These are phyloP conservation scores for Globisporangium cederbergense DNA, from an alignment of 352 stramenopile species.

Conservation along the genomic window DNA sequence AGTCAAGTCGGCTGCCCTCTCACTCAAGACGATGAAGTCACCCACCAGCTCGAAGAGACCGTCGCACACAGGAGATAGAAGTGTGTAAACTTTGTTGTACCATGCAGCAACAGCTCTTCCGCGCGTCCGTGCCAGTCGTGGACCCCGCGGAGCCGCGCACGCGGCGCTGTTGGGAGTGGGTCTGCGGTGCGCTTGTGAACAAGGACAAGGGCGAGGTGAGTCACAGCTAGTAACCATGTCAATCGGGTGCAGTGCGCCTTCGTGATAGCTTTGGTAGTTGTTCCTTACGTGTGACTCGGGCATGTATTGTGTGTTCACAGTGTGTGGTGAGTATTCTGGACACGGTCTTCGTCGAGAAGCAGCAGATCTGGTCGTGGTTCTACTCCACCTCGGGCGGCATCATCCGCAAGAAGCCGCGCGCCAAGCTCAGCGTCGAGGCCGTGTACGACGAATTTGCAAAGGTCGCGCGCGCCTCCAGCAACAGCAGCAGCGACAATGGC, in stretches of 20 bases:
- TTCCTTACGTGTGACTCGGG: neutral
- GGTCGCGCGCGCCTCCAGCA: slow-evolving; percentile 24
- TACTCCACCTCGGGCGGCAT: slow-evolving; percentile 47
- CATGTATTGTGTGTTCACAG: slow-evolving; percentile 10
- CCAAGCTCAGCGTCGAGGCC: slow-evolving; percentile 39
- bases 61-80: neutral
- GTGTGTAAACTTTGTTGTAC: neutral
- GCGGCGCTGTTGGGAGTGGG: slow-evolving; percentile 58
- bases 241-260: neutral
- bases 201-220: slow-evolving; percentile 50
- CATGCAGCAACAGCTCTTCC: slow-evolving; percentile 41
- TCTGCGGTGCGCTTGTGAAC: slow-evolving; percentile 60
- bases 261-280: neutral
- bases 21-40: neutral
- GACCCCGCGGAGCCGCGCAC: slow-evolving; percentile 51
- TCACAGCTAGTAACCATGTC: neutral
- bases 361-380: slow-evolving; percentile 82
- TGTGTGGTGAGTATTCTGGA: slow-evolving; percentile 56
- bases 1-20: neutral
- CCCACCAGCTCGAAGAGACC: neutral
- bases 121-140: slow-evolving; percentile 45
- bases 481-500: slow-evolving; percentile 9
- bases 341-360: slow-evolving; percentile 70
- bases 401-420: slow-evolving; percentile 54
- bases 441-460: slow-evolving; percentile 41